Evolutionary conservation across 2,329 filamentous ascomycete species (phyloP), one percentile per base, ranked within the genome.

Genomic region (Fusarium globosum): DNA sequence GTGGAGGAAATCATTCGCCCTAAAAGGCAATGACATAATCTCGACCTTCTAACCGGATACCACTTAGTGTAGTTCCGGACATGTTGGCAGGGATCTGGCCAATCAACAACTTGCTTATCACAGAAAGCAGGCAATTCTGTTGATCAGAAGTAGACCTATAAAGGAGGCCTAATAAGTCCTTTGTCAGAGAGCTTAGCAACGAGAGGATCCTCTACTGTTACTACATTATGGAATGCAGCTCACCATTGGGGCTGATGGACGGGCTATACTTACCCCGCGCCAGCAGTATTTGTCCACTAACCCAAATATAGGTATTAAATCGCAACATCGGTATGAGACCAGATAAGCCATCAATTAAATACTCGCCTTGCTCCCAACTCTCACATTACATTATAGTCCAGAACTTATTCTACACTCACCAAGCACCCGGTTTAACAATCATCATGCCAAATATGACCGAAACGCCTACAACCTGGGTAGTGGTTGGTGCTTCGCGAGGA

Each of bases 311-410:
- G 49, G 49, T 2, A 53, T 21, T 21, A 23, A 13, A 38, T 26
- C 14, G 28, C 49, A 53, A 21, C 10, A 2, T 13, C 21, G 9
- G 1, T 1, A 0, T 0, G 6, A 30, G 1, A 6, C 5, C 15
- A 3, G 33, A 26, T 3, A 38, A 21, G 20, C 7, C 5, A 21
- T 28, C 23, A 2, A 28, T 7, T 28, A 38, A 53, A 26, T 53
- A 53, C 49, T 53, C 9, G 49, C 13, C 7, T 7, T 28, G 3
- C 9, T 38, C 33, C 23, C 1, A 26, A 0, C 1, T 21, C 13
- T 3, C 15, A 11, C 8, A 18, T 6, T 26, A 1, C 2, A 20
- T 20, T 0, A 20, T 10, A 14, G 7, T 18, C 1, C 4, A 26
- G 13, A 6, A 4, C 11, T 1, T 4, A 2, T 6, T 10, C 2